Conservation (phyloP, 805 yeast genomes). For the Candida vartiovaarae region DNA sequence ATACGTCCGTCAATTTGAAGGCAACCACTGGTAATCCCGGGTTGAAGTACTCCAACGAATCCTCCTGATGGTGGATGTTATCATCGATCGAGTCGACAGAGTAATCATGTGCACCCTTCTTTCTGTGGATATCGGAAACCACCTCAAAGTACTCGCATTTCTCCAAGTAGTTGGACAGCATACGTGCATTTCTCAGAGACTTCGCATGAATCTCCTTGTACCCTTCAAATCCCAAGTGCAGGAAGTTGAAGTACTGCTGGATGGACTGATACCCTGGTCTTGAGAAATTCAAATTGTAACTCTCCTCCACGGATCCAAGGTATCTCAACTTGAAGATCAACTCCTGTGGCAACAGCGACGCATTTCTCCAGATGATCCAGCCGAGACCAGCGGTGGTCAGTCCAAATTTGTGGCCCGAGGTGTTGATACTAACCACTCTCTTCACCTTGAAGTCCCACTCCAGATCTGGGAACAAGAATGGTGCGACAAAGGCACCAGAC, state of each 20-base stretch:
- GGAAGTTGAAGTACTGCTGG: constrained; percentile 78
- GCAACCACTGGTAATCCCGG: constrained; percentile 90
- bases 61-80: constrained; percentile 24
- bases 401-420: constrained; percentile 93
- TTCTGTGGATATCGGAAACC: constrained; percentile 71
- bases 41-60: constrained; percentile 41
- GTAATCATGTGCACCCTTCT: constrained; percentile 29
- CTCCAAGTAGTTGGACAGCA: constrained; percentile 53
- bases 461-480: constrained; percentile 68
- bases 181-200: constrained; percentile 67
- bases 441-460: constrained; percentile 79
- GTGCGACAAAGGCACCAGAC: constrained; percentile 84
- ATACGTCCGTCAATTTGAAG: constrained; percentile 59
- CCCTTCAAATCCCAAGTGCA: constrained; percentile 69
- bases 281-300: constrained; percentile 81
- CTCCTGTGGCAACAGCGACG: constrained; percentile 55
- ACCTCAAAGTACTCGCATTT: constrained; percentile 61
- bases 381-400: constrained; percentile 87
- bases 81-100: constrained; percentile 16
- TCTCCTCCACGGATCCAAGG: constrained; percentile 83
- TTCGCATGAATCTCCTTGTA: constrained; percentile 52
- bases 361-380: constrained; percentile 81
- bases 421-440: constrained; percentile 77
- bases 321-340: constrained; percentile 74
- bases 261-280: constrained; percentile 90